These are phyloP conservation scores for Pichia sp. DNA, from an alignment of 1,139 yeast genomes.

Conservation along the genomic window DNA sequence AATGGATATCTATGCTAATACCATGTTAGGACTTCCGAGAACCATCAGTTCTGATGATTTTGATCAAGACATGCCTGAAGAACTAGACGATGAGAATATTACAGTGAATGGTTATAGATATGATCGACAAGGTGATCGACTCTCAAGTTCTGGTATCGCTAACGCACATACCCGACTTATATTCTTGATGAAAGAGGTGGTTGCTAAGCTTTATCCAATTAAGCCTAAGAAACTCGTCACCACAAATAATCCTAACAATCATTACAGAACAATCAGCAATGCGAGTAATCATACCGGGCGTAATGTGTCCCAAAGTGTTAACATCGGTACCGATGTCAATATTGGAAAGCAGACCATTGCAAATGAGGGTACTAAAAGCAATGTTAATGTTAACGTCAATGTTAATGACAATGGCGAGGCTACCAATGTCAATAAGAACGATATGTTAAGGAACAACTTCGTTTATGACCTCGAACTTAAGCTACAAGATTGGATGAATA, in stretches of 20 bases:
- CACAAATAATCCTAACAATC: too few relatives aligned
- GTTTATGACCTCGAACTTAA: slow-evolving; percentile 71
- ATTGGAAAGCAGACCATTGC: too few relatives aligned
- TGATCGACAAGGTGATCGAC: slow-evolving; percentile 34
- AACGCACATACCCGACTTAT: slow-evolving; percentile 77
- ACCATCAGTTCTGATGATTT: slow-evolving; percentile 71
- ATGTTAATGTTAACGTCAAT: too few relatives aligned
- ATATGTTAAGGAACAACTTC: slow-evolving; percentile 43
- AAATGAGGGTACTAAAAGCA: too few relatives aligned
- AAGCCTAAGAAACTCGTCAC: slow-evolving; percentile 30
- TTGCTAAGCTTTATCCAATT: slow-evolving; percentile 50
- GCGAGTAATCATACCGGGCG: too few relatives aligned
- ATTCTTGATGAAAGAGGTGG: slow-evolving; percentile 49
- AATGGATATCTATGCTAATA: slow-evolving; percentile 86
- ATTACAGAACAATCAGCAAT: too few relatives aligned
- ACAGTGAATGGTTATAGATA: slow-evolving; percentile 51
- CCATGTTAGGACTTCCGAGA: slow-evolving; percentile 83
- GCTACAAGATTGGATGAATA: slow-evolving; percentile 67
- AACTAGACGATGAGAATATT: slow-evolving; percentile 80
- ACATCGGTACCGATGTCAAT: neutral
- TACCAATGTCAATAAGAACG: slow-evolving; percentile 13
- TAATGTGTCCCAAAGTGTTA: too few relatives aligned
- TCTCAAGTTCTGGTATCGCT: slow-evolving; percentile 76
- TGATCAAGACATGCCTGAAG: slow-evolving; percentile 83
- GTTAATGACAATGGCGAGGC: slow-evolving; percentile 13